Base-by-base conservation (phyloP, 2,329 filamentous ascomycete genomes). In the Rachicladosporium sp. region DNA sequence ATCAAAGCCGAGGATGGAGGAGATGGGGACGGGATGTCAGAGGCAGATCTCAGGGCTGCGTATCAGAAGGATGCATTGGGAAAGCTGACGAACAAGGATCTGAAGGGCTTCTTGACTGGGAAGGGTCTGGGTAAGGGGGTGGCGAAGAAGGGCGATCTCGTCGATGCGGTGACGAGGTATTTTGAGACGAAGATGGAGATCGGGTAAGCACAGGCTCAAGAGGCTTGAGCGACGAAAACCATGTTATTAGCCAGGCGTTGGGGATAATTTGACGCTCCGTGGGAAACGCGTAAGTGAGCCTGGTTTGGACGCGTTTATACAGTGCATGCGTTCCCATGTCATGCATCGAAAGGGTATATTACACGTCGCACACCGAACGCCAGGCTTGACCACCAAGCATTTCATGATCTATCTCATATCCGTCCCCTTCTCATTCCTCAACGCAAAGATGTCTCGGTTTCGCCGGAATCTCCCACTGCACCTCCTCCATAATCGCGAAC, bases 21-120 rank as follows among this genome's bases (percentile, higher is more conserved):
- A 6, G 50, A 55, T n/a, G 49, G 44, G 1, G 50, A 48, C n/a
- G 52, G 59, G 50, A 0, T 38, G 29, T 62, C 52, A 10, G 67
- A 70, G 41, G 55, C 58, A 33, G 58, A 65, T 23, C 69, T 73
- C 64, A 59, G 59, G 21, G 48, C 44, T 4, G 50, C 62, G 3
- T 69, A 62, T 43, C 57, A 66, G 29, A 63, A 62, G 42, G 61
- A 66, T 5, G 58, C 55, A 6, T 50, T 72, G 6, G 57, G 46
- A 33, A 70, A 69, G 41, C 48, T 53, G 37, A 60, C 50, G 23
- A 50, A 58, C 9, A 43, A 53, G 4, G 47, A 54, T n/a, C 38
- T 60, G 46, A 62, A 57, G 43, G 43, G 35, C 6, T 61, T 55
- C 50, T 42, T 56, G 40, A 36, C 46, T 21, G 36, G 38, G 9